These are phyloP conservation scores for Tilletia indica DNA, from an alignment of 1,284 basidiomycete genomes.

Conservation along the genomic window DNA sequence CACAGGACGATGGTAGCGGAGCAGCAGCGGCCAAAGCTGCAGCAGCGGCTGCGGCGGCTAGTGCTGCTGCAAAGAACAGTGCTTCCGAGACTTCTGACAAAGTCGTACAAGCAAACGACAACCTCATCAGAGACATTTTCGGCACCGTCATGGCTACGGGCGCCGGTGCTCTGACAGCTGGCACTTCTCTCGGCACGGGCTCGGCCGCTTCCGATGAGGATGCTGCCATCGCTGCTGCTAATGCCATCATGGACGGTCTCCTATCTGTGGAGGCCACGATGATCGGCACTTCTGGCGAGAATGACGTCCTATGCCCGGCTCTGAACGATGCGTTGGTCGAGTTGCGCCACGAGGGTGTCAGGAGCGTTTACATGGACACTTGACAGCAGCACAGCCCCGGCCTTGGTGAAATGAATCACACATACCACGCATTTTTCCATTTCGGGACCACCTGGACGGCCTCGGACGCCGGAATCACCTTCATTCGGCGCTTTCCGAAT, in stretches of 20 bases:
- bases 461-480: too few species aligned
- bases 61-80: not conserved
- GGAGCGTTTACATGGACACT: not conserved
- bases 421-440: too few species aligned
- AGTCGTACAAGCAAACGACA: not conserved
- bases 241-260: conserved; percentile 42
- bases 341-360: conserved; percentile 27
- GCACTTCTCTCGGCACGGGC: conserved; percentile 13
- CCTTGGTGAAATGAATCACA: too few species aligned
- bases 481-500: too few species aligned
- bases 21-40: not conserved
- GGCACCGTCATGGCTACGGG: not conserved
- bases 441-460: too few species aligned
- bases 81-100: not conserved
- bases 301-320: conserved; percentile 48
- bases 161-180: conserved; percentile 4
- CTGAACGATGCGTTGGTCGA: conserved; percentile 48
- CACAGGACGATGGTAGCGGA: not conserved
- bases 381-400: not conserved
- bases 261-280: conserved; percentile 39
- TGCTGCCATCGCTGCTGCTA: conserved; percentile 40
- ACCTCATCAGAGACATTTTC: not conserved
- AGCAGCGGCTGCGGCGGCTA: not conserved
- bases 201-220: conserved; percentile 15
- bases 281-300: conserved; percentile 39